Evolutionary conservation across 768 basidiomycete genomes (phyloP).

Genomic region (Holtermanniella nyarrowii): DNA sequence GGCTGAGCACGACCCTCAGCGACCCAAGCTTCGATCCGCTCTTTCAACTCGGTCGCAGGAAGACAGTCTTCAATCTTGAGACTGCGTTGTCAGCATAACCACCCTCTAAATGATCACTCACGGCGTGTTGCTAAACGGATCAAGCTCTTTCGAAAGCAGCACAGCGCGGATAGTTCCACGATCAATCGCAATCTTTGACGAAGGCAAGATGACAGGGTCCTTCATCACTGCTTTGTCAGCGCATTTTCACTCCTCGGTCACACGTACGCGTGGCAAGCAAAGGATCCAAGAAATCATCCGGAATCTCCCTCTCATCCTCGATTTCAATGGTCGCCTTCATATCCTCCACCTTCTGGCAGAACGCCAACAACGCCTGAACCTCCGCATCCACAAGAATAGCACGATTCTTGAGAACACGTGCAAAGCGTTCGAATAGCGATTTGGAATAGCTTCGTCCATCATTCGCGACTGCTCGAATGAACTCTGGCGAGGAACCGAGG

Average conservation of each 20-base stretch:
- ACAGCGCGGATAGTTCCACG: slow-evolving; percentile 90
- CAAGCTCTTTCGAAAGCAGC: slow-evolving; percentile 75
- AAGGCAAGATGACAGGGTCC: slow-evolving; percentile 83
- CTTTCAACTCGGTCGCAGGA: slow-evolving; percentile 60
- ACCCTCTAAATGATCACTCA: slow-evolving; percentile 42
- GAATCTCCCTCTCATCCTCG: slow-evolving; percentile 78
- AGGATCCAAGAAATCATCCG: slow-evolving; percentile 64
- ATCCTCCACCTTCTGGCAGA: slow-evolving; percentile 75
- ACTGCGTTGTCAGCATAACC: slow-evolving; percentile 4
- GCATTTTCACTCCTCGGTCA: background rate
- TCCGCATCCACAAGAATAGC: slow-evolving; percentile 67
- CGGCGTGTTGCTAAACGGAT: slow-evolving; percentile 94
- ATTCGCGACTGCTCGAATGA: slow-evolving; percentile 76
- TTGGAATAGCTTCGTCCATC: slow-evolving; percentile 86
- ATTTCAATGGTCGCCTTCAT: slow-evolving; percentile 60
- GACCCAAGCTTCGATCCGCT: slow-evolving; percentile 62
- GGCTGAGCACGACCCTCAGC: slow-evolving; percentile 45
- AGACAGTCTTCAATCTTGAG: slow-evolving; percentile 35
- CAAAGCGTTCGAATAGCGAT: slow-evolving; percentile 70
- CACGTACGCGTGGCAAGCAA: slow-evolving; percentile 8
- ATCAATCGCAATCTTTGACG: slow-evolving; percentile 68
- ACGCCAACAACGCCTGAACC: slow-evolving; percentile 56
- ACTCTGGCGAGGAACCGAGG: slow-evolving; percentile 65
- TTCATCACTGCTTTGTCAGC: slow-evolving; percentile 87
- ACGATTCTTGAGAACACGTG: slow-evolving; percentile 53